Percentiles rank a stretch among this genome's conserved stretches.
Conservation (phyloP, 768 basidiomycete genomes). For the Leccinum rimulosum region DNA sequence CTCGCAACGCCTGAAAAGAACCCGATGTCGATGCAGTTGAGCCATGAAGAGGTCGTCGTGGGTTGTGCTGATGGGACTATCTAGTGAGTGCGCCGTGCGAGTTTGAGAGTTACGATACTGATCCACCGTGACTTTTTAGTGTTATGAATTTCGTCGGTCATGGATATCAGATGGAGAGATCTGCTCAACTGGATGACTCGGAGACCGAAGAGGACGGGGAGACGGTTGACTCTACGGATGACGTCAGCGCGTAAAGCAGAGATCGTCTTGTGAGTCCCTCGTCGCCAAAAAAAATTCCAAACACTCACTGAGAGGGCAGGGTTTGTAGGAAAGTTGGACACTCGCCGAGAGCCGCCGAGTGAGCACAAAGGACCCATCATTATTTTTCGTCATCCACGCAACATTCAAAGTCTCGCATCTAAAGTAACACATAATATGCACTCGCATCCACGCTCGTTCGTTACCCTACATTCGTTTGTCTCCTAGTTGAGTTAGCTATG, state of each 20-base stretch:
- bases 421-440: neutral
- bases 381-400: neutral
- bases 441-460: conserved; percentile 11
- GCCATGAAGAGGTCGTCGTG: conserved; percentile 88
- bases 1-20: conserved; percentile 89
- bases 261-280: neutral
- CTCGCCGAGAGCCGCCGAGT: neutral
- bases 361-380: conserved; percentile 2
- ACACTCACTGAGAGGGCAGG: no score
- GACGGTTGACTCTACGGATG: conserved; percentile 13
- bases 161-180: conserved; percentile 42
- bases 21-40: conserved; percentile 91
- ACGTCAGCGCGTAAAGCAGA: conserved; percentile 9
- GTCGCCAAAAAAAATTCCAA: neutral
- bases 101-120: conserved; percentile 4
- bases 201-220: conserved; percentile 11
- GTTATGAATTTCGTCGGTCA: conserved; percentile 65
- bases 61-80: conserved; percentile 91
- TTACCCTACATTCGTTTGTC: conserved; percentile 23
- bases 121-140: conserved; percentile 28
- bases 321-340: neutral
- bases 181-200: neutral
- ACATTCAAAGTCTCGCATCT: neutral
- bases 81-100: conserved; percentile 54
- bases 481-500: conserved; percentile 5